Percentiles rank a stretch among this genome's conserved stretches.
Evolutionary conservation across 768 basidiomycete genomes (phyloP).

Genomic region (Xerocomellus amylosporus): DNA sequence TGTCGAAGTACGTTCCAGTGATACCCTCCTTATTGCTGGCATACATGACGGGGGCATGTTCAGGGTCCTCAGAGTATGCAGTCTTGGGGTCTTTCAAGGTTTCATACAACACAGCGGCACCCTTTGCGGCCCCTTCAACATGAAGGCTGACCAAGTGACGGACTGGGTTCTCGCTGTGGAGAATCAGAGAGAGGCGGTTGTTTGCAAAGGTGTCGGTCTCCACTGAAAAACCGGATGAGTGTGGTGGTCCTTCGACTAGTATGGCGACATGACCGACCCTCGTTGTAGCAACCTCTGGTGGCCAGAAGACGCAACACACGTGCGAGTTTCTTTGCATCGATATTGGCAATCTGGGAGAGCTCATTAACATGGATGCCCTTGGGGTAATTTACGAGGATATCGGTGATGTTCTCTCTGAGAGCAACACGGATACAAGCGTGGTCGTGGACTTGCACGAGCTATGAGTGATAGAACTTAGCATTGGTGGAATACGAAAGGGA

Average conservation of each 20-base stretch:
- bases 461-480: not conserved
- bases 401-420: constrained; percentile 27
- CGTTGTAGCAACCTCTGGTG: constrained; percentile 30
- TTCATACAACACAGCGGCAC: constrained; percentile 24
- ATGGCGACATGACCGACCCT: constrained; percentile 25
- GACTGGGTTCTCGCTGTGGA: constrained; percentile 24
- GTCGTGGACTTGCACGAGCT: constrained; percentile 29
- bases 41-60: constrained; percentile 21
- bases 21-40: constrained; percentile 18
- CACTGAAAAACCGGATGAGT: constrained; percentile 19
- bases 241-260: not conserved
- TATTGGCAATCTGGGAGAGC: constrained; percentile 19
- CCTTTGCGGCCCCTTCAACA: constrained; percentile 18
- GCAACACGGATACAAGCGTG: constrained; percentile 31
- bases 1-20: constrained; percentile 26
- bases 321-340: constrained; percentile 30
- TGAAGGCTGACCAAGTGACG: constrained; percentile 22
- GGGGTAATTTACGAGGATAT: constrained; percentile 28
- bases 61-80: constrained; percentile 20
- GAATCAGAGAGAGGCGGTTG: constrained; percentile 32
- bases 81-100: constrained; percentile 24
- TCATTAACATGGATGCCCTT: constrained; percentile 33
- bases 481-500: not conserved
- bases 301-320: constrained; percentile 31
- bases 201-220: constrained; percentile 33